Conservation (phyloP, 1,284 basidiomycete species). For the Waitea zeae region DNA sequence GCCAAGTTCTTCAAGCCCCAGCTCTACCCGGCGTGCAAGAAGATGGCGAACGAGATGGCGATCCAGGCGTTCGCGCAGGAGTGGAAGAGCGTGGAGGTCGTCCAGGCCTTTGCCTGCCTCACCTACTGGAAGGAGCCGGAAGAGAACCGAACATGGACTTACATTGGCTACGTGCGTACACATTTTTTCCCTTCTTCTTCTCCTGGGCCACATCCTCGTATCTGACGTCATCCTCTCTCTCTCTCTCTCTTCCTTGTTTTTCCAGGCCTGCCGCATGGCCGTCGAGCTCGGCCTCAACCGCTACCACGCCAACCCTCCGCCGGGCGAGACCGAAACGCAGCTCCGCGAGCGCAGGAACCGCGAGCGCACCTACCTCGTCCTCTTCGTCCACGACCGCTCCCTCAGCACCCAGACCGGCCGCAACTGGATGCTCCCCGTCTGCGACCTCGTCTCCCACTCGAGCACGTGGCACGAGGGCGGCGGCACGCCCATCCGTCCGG, state of each 20-base stretch:
- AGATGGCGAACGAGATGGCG: constrained; percentile 52
- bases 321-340: constrained; percentile 43
- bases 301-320: constrained; percentile 28
- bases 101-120: constrained; percentile 70
- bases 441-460: constrained; percentile 52
- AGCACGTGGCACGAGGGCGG: constrained; percentile 51
- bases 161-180: constrained; percentile 68
- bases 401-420: constrained; percentile 70
- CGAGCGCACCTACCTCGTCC: constrained; percentile 66
- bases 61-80: constrained; percentile 60
- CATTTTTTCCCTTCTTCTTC: constrained; percentile 12
- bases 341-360: constrained; percentile 59
- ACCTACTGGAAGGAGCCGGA: constrained; percentile 80
- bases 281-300: constrained; percentile 64
- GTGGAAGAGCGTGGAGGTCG: constrained; percentile 64
- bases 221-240: too few relatives aligned
- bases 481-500: constrained; percentile 37
- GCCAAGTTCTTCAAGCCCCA: constrained; percentile 72
- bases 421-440: constrained; percentile 71
- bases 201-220: too few relatives aligned
- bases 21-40: constrained; percentile 46
- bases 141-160: constrained; percentile 68
- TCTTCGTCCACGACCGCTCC: constrained; percentile 71
- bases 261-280: constrained; percentile 76
- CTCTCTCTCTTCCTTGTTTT: too few relatives aligned